Percentiles rank a stretch among this genome's conserved stretches.
Conservation (phyloP, 768 basidiomycete genomes). For the Rhizopogon rudus region DNA sequence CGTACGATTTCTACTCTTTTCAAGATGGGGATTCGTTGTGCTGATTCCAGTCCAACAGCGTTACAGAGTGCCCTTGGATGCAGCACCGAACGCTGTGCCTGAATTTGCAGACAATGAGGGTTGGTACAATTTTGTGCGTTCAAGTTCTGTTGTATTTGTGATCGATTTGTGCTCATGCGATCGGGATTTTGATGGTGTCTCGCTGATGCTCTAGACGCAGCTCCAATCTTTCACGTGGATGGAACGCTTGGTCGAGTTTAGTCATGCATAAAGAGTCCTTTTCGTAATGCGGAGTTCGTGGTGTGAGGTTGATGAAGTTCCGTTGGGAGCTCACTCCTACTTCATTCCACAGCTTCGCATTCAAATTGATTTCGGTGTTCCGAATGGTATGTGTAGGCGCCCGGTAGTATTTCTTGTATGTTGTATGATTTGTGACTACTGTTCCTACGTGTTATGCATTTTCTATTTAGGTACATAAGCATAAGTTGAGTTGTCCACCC, state of each 20-base stretch:
- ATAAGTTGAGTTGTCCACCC: no score
- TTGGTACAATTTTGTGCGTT: constrained; percentile 30
- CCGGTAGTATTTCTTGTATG: no score
- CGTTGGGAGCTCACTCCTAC: no score
- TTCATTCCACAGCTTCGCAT: no score
- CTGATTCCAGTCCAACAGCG: constrained; percentile 22
- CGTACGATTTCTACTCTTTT: constrained; percentile 20
- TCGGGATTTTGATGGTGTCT: background rate
- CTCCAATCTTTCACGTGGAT: constrained; percentile 16
- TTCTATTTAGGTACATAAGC: no score
- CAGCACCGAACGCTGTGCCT: constrained; percentile 24
- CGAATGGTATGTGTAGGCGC: no score
- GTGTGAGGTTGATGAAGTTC: no score
- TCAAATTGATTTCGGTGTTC: no score
- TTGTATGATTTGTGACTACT: no score
- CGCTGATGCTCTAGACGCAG: constrained; percentile 8
- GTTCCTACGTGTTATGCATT: no score
- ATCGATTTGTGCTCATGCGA: background rate
- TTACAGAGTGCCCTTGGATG: constrained; percentile 22
- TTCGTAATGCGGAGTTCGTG: background rate
- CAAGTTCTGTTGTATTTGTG: background rate
- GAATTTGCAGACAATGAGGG: constrained; percentile 26
- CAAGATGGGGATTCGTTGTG: background rate
- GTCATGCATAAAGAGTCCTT: background rate
- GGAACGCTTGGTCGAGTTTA: constrained; percentile 23